Conservation (phyloP, 2,329 filamentous ascomycete species). For the Endothia cerciana region DNA sequence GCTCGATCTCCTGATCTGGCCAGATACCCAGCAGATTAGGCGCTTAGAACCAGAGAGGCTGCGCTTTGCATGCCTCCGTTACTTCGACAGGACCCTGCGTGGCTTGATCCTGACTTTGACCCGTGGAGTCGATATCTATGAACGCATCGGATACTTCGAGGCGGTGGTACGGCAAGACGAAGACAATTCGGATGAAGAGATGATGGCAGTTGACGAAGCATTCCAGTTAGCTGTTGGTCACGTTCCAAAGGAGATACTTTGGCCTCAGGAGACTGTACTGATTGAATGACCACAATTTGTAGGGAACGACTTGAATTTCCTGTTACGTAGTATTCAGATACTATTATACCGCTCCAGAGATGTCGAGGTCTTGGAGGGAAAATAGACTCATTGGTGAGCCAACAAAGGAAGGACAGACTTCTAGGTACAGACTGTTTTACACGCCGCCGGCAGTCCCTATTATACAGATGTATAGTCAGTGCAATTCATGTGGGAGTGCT, state of each 20-base stretch:
- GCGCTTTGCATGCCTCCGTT: background rate
- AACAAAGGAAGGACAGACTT: too few species aligned
- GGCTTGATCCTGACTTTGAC: background rate
- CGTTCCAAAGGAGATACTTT: background rate
- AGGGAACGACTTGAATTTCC: background rate
- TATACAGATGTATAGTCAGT: too few species aligned
- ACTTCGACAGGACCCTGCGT: background rate
- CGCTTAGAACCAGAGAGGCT: background rate
- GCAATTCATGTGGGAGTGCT: too few species aligned
- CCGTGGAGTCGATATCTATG: background rate
- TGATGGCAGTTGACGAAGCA: background rate
- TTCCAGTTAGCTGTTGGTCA: background rate
- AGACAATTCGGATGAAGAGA: background rate
- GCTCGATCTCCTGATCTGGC: slow-evolving; percentile 3
- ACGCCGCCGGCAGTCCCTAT: too few species aligned
- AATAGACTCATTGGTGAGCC: background rate
- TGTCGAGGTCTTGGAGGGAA: background rate
- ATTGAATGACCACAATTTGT: background rate
- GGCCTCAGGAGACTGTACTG: background rate
- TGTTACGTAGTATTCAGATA: background rate
- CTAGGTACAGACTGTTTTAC: too few species aligned
- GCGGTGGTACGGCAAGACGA: background rate
- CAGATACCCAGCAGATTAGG: background rate
- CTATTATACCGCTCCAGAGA: too few species aligned
- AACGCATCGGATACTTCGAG: slow-evolving; percentile 3